A percentile compares a stretch with the other conserved stretches of the same genome.
Conservation (phyloP, 352 stramenopile genomes). For the Globisporangium heterothallicum region DNA sequence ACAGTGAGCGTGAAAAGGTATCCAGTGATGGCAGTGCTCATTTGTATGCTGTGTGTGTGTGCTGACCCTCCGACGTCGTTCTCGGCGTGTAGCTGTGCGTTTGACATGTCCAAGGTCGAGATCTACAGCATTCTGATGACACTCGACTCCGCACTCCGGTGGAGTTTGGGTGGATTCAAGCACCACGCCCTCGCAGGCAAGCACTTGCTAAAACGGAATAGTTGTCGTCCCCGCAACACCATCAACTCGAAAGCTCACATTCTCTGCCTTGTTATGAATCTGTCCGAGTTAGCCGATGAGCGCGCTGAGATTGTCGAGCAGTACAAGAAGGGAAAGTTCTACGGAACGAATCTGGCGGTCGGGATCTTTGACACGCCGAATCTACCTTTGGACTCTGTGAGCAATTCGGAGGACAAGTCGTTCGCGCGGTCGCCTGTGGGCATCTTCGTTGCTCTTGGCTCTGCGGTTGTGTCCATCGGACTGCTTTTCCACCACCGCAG, state of each 20-base stretch:
- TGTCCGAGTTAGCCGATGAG: conserved; percentile 28
- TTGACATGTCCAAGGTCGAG: conserved; percentile 54
- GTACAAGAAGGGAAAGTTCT: conserved; percentile 56
- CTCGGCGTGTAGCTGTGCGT: conserved; percentile 34
- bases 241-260: too few species aligned
- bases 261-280: background rate
- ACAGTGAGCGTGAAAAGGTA: conserved; percentile 1
- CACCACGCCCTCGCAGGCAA: conserved; percentile 45
- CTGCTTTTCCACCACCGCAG: conserved; percentile 50
- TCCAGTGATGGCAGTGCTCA: too few species aligned
- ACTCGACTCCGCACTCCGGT: conserved; percentile 22
- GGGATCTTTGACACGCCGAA: conserved; percentile 50
- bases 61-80: background rate
- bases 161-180: conserved; percentile 55
- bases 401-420: conserved; percentile 16
- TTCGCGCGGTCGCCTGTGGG: conserved; percentile 27
- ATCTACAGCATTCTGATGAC: conserved; percentile 63
- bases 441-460: conserved; percentile 40
- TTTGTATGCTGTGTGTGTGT: background rate
- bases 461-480: conserved; percentile 35
- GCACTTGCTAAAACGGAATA: background rate
- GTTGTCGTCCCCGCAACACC: background rate
- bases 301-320: conserved; percentile 46
- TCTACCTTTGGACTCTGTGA: conserved; percentile 27
- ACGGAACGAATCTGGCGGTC: conserved; percentile 53